These are phyloP conservation scores for Populus deltoides DNA, from an alignment of 345 rosid species.

Conservation along the genomic window DNA sequence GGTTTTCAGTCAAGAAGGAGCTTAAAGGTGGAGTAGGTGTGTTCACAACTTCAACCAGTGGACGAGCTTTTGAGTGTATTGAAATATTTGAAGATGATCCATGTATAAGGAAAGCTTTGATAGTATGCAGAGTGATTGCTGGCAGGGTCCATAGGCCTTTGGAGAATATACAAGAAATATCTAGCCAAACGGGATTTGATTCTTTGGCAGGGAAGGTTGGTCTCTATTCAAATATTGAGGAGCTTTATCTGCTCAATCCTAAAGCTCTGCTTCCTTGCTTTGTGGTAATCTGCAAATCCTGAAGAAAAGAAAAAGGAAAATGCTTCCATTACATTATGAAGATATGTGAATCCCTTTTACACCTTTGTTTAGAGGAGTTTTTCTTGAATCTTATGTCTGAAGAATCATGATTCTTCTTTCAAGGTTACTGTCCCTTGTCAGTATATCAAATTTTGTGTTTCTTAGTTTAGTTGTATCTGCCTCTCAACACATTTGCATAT, in stretches of 20 bases:
- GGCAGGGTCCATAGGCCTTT: conserved; percentile 94
- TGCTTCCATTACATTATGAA: conserved; percentile 5
- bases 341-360: conserved; percentile 20
- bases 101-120: conserved; percentile 68
- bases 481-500: conserved; percentile 10
- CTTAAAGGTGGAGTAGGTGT: conserved; percentile 77
- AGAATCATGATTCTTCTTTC: conserved; percentile 24
- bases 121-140: conserved; percentile 92
- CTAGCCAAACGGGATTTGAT: conserved; percentile 84
- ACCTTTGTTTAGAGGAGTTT: conserved; percentile 12
- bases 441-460: conserved; percentile 18
- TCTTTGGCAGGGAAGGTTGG: conserved; percentile 97
- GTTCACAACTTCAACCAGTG: conserved; percentile 92
- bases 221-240: conserved; percentile 84
- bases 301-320: conserved; percentile 6
- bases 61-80: conserved; percentile 77
- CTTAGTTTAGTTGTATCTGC: conserved; percentile 8
- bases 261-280: conserved; percentile 92
- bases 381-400: conserved; percentile 10
- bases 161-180: conserved; percentile 80
- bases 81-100: conserved; percentile 41
- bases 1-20: conserved; percentile 80
- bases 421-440: conserved; percentile 8
- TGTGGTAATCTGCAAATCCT: conserved; percentile 82
- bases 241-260: conserved; percentile 91